Evolutionary conservation across 169 alveolate species (phyloP), one percentile per base, ranked within the genome.

Genomic region (Miamiensis avidus): DNA sequence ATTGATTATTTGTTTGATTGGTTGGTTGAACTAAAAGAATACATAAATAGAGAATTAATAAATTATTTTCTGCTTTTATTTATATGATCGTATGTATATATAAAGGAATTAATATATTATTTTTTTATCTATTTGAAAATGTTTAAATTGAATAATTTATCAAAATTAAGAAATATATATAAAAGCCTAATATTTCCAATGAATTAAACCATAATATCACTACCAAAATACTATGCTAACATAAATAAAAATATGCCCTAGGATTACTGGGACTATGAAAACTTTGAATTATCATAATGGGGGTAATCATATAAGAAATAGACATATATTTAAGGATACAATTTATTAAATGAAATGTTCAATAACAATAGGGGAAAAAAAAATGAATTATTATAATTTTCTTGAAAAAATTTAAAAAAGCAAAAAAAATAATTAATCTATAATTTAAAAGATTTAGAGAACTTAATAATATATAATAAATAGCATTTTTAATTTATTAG

Each of bases 191-290:
- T n/a, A n/a, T n/a, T n/a, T n/a, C n/a, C n/a, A n/a, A 49, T 49
- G 69, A 49, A 49, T 49, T 49, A 49, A 49, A 49, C 69, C 4
- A 20, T 49, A 11, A 20, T 49, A 11, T 49, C 69, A 49, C 84
- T 84, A 26, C 93, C 93, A 77, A 89, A 89, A 83, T 89, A 78
- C 74, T 89, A 89, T 74, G 88, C 93, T 16, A 79, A 89, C 72
- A 83, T 89, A 27, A 89, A 89, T 74, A 78, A 85, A 76, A 81
- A 30, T 32, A 79, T 81, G 79, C 93, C 93, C 1, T 79, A 76
- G 64, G 93, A 89, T 72, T 89, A 89, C 82, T 89, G 85, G 82
- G 84, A 89, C 76, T 89, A 89, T 65, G 93, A 89, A 72, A 82
- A 89, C 65, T 86, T 85, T 84, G 93, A 89, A 65, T 49, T 49